phyloP scores from a whole-genome alignment of 306 rosid species.

The Leucaena leucocephala region DNA sequence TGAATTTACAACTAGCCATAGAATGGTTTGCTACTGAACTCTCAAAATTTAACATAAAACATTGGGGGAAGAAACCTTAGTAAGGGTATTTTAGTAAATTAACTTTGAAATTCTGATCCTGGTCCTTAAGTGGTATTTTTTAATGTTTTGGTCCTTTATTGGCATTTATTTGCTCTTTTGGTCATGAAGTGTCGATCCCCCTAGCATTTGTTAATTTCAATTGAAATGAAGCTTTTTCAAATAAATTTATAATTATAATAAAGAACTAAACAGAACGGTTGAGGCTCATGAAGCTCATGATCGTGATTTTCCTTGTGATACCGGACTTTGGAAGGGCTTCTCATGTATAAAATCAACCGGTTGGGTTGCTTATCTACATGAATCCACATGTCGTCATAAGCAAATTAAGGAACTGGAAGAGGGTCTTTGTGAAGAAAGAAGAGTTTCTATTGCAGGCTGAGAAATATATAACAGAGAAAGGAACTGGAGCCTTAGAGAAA shows the following conservation, averaged over 20 bases:
- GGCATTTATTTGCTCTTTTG: too few species aligned
- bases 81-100: too few species aligned
- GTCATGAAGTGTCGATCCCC: too few species aligned
- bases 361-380: constrained; percentile 28
- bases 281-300: constrained; percentile 43
- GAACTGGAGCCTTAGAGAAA: constrained; percentile 54
- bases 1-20: too few species aligned
- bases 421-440: constrained; percentile 36
- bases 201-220: background rate
- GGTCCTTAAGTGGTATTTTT: too few species aligned
- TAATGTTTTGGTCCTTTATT: too few species aligned
- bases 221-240: background rate
- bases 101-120: too few species aligned
- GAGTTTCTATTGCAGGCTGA: constrained; percentile 47
- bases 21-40: too few species aligned
- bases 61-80: too few species aligned
- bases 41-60: too few species aligned
- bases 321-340: constrained; percentile 61
- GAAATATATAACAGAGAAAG: constrained; percentile 46
- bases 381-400: constrained; percentile 21
- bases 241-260: background rate
- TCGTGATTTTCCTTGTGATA: constrained; percentile 44
- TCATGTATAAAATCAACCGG: constrained; percentile 42
- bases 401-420: constrained; percentile 38
- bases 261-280: background rate